Percentiles rank a stretch among this genome's conserved stretches.
Evolutionary conservation across 768 basidiomycete species (phyloP).

Genomic region (Mycena capillaripes): DNA sequence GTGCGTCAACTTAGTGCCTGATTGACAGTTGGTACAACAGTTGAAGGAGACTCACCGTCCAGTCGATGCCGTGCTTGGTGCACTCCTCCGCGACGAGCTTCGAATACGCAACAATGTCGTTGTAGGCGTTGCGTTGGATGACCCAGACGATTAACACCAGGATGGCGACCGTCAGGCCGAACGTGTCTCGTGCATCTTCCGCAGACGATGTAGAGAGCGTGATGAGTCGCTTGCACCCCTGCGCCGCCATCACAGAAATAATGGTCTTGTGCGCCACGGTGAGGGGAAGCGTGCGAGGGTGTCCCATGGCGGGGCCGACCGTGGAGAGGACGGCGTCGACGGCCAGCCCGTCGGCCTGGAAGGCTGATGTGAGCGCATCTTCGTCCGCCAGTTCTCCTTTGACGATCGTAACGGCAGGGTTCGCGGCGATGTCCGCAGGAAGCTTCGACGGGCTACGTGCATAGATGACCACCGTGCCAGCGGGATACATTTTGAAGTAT

Average conservation of each 20-base stretch:
- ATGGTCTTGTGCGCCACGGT: conserved; percentile 3
- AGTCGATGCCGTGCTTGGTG: conserved; percentile 1
- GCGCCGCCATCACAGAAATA: conserved; percentile 6
- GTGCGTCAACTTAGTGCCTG: too few species aligned
- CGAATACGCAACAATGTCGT: conserved; percentile 9
- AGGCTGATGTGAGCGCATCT: background rate
- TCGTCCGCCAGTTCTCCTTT: conserved; percentile 2
- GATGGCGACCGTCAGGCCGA: background rate
- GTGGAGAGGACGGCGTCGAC: conserved; percentile 8
- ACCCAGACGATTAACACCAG: conserved; percentile 14
- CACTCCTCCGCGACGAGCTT: conserved; percentile 1
- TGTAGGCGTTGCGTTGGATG: conserved; percentile 16
- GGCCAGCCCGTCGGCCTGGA: background rate
- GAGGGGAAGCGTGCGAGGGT: conserved; percentile 6
- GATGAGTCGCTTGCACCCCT: conserved; percentile 9
- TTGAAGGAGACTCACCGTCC: conserved; percentile 8
- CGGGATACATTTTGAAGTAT: background rate
- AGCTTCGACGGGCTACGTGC: conserved; percentile 5
- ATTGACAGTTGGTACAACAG: too few species aligned
- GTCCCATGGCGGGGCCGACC: background rate
- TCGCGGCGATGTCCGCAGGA: conserved; percentile 1
- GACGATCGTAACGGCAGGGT: background rate
- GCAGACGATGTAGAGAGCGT: background rate
- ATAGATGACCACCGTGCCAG: conserved; percentile 8
- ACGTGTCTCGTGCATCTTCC: conserved; percentile 2